Evolutionary conservation across 169 alveolate species (phyloP), one percentile per base, ranked within the genome.

Genomic region (Eimeria tenella): DNA sequence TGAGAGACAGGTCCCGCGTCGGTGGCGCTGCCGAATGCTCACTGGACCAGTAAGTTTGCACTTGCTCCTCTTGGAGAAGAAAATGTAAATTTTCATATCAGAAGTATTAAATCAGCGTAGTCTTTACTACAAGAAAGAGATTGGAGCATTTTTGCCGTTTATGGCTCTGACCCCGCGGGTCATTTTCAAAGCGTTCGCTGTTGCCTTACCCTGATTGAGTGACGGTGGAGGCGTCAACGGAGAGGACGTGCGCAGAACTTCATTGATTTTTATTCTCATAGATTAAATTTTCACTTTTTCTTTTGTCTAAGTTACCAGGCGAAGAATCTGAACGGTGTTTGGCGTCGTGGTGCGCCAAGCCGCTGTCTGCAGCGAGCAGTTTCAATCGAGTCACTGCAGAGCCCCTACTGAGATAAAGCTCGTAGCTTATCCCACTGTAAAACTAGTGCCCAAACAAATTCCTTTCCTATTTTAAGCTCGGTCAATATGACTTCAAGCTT

Each of bases 21-120:
- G 15, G 5, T 19, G 21, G 53, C 42, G 19, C 49, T 74, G 63
- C 65, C 86, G 50, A 50, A 25, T 23, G 50, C 62, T 7, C 42
- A 13, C 42, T 74, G 86, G 86, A 50, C 86, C 63, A 74, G 86
- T 52, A 49, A 50, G 62, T 19, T 58, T 17, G 86, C 86, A 4
- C 42, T 19, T 17, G 49, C 19, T 15, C 50, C 5, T 74, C 8
- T 58, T 62, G 4, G 42, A 58, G 15, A 4, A 17, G 15, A 74
- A 74, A 74, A 4, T 74, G 86, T 50, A 6, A 53, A 74, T 6
- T n/a, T 9, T 5, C 7, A 19, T 17, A 50, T 74, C 49, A 50
- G 15, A 23, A 19, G 52, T 0, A 1, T 25, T 19, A 74, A 17
- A 10, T 11, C 42, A 13, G 19, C 6, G 63, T 10, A 9, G 6